Conservation (phyloP, 805 yeast species). For the Metschnikowia borealis region DNA sequence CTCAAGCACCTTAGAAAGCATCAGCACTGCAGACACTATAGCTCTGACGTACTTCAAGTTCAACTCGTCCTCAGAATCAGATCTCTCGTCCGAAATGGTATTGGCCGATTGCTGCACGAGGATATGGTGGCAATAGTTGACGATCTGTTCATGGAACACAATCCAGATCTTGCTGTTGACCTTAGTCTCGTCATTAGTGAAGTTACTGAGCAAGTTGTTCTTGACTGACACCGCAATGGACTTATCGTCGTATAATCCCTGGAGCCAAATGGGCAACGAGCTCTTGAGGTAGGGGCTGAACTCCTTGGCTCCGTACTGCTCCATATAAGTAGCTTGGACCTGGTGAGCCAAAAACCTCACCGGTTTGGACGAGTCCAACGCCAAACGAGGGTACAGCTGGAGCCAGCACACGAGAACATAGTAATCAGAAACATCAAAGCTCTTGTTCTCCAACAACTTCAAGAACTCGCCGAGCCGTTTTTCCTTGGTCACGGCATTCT, state of each 20-base stretch:
- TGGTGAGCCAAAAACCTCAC: conserved; percentile 64
- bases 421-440: conserved; percentile 40
- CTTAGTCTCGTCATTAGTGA: conserved; percentile 50
- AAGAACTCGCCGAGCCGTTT: conserved; percentile 59
- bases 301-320: conserved; percentile 50
- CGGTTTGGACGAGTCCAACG: conserved; percentile 63
- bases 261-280: conserved; percentile 68
- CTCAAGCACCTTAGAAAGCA: conserved; percentile 37
- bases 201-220: conserved; percentile 47
- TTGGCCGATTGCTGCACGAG: conserved; percentile 55
- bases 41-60: conserved; percentile 59
- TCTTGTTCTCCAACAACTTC: conserved; percentile 30
- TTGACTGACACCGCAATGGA: conserved; percentile 51
- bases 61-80: conserved; percentile 62
- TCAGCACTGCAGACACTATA: conserved; percentile 44
- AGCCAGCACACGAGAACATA: conserved; percentile 62
- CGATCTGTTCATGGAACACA: conserved; percentile 51
- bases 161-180: conserved; percentile 53
- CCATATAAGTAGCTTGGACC: conserved; percentile 48
- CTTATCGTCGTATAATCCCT: conserved; percentile 72
- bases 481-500: conserved; percentile 82
- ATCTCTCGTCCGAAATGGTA: conserved; percentile 72
- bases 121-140: conserved; percentile 51
- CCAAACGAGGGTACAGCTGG: conserved; percentile 75
- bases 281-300: conserved; percentile 66